Conservation (phyloP, 805 yeast species). For the Lipomyces starkeyi region DNA sequence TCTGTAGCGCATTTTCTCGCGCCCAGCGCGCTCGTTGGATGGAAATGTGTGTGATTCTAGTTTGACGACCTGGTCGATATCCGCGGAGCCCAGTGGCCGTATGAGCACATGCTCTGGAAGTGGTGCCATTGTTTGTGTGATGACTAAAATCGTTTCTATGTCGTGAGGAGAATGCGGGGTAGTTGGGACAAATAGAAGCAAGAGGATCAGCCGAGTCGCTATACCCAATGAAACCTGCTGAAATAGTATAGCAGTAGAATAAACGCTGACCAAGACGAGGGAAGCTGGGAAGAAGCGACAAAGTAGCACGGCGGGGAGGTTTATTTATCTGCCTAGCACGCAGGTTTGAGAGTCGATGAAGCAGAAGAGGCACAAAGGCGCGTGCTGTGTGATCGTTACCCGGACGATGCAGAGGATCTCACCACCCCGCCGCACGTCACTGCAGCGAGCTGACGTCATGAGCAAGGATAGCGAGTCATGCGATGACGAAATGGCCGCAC, state of each 20-base stretch:
- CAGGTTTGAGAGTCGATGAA: background rate
- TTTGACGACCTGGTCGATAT: conserved; percentile 62
- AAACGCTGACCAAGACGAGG: background rate
- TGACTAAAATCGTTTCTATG: background rate
- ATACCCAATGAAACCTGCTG: background rate
- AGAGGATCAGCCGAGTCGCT: background rate
- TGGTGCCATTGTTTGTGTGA: conserved; percentile 18
- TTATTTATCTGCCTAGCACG: background rate
- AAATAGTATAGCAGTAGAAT: background rate
- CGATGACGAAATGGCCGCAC: background rate
- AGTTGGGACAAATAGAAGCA: background rate
- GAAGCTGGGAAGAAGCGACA: background rate
- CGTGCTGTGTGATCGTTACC: background rate
- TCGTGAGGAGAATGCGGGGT: background rate
- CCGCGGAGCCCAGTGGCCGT: conserved; percentile 81
- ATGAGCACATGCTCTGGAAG: conserved; percentile 67
- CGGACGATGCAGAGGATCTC: background rate
- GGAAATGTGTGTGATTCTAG: conserved; percentile 77
- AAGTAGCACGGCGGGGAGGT: background rate
- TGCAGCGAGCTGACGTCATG: background rate
- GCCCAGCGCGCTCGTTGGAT: conserved; percentile 68
- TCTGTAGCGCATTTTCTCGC: conserved; percentile 70
- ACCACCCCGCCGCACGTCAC: background rate
- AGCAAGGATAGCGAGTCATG: background rate
- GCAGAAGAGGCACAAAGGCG: background rate